Evolutionary conservation across 1,284 basidiomycete species (phyloP), one percentile per base, ranked within the genome.

Genomic region (Takashimella tepidaria): DNA sequence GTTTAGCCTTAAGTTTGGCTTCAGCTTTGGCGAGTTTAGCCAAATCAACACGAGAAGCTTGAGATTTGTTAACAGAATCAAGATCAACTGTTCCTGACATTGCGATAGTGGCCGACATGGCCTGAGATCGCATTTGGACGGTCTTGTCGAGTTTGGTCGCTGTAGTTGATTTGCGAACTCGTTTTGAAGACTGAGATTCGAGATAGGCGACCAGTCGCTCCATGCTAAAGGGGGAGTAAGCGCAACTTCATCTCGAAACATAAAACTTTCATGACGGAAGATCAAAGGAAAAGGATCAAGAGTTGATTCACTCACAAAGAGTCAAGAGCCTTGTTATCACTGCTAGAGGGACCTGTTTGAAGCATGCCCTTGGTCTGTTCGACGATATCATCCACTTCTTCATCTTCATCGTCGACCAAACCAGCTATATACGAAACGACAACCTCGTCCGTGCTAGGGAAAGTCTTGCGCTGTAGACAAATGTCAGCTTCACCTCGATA

Each of bases 1-100:
- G 92, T 78, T 99, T 99, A 41, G 92, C 92, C 79, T 87, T 87
- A 57, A 98, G 85, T 76, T 99, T 99, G 3, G 92, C 91, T 76
- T 99, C 96, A 64, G 96, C 92, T 75, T 98, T 98, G 74, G 97
- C 96, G 16, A 99, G 84, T 70, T 97, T 98, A 78, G 91, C 93
- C 60, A 99, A 84, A 78, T 99, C 96, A 53, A 99, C 96, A 46
- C 90, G 87, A 45, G 92, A 93, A 26, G 89, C 90, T 87, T 96
- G 76, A 77, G 87, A 87, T 80, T 96, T 93, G 76, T 90, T 92
- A 58, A 92, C 89, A 49, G 87, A 89, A 75, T 96, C 92, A 54
- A 97, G 79, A 70, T 96, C 92, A 49, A 98, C 89, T 45, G 88
- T 86, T 60, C 92, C 89, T 0, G 83, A 80, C 57, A 95, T 80